phyloP scores from a whole-genome alignment of 2,329 filamentous ascomycete genomes.

The Salinomyces thailandicus region DNA sequence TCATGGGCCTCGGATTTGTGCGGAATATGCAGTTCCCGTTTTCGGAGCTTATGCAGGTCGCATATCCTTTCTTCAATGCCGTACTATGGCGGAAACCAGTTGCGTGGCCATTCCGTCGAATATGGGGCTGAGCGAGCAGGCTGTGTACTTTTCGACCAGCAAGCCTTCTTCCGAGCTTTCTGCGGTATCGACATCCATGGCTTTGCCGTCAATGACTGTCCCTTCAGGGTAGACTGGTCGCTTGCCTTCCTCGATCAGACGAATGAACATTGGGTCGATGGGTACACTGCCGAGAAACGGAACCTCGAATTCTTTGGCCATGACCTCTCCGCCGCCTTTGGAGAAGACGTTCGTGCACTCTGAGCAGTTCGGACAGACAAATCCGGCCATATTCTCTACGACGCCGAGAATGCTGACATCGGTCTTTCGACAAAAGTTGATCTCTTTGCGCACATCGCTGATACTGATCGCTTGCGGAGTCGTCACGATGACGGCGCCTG shows the following conservation, averaged over 20 bases:
- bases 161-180: constrained; percentile 24
- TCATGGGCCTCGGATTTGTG: too few species aligned
- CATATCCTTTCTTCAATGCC: too few species aligned
- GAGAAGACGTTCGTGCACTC: constrained; percentile 93
- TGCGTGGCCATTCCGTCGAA: constrained; percentile 51
- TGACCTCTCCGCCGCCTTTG: constrained; percentile 76
- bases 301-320: constrained; percentile 79
- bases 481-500: constrained; percentile 87
- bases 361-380: constrained; percentile 63
- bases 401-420: constrained; percentile 72
- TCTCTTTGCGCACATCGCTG: constrained; percentile 85
- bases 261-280: constrained; percentile 85
- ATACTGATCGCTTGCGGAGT: constrained; percentile 92
- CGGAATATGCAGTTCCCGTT: too few species aligned
- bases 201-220: constrained; percentile 49
- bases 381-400: constrained; percentile 93
- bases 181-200: constrained; percentile 27
- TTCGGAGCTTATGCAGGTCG: too few species aligned
- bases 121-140: constrained; percentile 59
- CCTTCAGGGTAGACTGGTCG: constrained; percentile 59
- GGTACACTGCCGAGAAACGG: constrained; percentile 78
- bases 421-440: constrained; percentile 86
- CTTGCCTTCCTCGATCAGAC: constrained; percentile 67
- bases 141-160: constrained; percentile 61
- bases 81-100: constrained; percentile 12